Conservation (phyloP, 1,284 basidiomycete species). For the Cystobasidiaceae sp. region DNA sequence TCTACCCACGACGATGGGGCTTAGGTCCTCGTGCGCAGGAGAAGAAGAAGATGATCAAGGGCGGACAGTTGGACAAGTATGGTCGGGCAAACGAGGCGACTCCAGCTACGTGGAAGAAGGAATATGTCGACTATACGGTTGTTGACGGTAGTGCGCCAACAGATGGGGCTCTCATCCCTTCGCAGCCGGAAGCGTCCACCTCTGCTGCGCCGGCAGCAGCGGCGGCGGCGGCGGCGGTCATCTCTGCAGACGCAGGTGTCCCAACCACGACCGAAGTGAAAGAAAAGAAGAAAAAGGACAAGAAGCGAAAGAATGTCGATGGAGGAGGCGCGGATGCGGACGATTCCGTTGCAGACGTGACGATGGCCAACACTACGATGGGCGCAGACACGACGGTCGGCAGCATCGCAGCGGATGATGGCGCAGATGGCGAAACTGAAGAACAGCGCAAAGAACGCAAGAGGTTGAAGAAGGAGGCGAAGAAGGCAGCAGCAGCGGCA, state of each 20-base stretch:
- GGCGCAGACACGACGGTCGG: slow-evolving; percentile 8
- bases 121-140: slow-evolving; percentile 81
- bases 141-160: slow-evolving; percentile 50
- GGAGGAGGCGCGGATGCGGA: too few species aligned
- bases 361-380: slow-evolving; percentile 35
- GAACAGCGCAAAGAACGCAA: slow-evolving; percentile 33
- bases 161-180: slow-evolving; percentile 34
- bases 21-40: slow-evolving; percentile 92
- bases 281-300: slow-evolving; percentile 49
- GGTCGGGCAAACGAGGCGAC: slow-evolving; percentile 91
- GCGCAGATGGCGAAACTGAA: slow-evolving; percentile 23
- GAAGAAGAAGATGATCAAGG: slow-evolving; percentile 93
- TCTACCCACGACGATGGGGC: slow-evolving; percentile 97
- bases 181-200: slow-evolving; percentile 35
- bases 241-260: slow-evolving; percentile 4
- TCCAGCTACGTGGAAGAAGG: slow-evolving; percentile 81
- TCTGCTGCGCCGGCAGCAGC: slow-evolving; percentile 43
- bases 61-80: slow-evolving; percentile 92
- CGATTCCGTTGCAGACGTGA: too few species aligned
- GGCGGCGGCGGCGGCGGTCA: slow-evolving; percentile 29
- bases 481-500: slow-evolving; percentile 20
- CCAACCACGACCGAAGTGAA: slow-evolving; percentile 39
- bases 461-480: slow-evolving; percentile 33
- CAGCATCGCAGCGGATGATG: not conserved
- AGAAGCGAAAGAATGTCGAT: too few species aligned